These are phyloP conservation scores for Cyphellophora attinorum DNA, from an alignment of 2,329 filamentous ascomycete species.

Conservation along the genomic window DNA sequence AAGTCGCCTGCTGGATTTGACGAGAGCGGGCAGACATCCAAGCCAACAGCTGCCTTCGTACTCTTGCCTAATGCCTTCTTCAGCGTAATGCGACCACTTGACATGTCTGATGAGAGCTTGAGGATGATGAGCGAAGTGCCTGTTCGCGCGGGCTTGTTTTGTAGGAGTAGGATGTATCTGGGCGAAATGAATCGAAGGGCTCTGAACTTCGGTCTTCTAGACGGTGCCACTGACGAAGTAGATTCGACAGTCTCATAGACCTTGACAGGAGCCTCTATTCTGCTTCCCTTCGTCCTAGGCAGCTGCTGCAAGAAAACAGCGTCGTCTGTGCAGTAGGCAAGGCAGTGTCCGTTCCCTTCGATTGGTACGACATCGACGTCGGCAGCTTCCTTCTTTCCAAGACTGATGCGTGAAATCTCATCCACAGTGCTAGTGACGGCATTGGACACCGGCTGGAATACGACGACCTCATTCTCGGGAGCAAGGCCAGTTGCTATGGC, in stretches of 20 bases:
- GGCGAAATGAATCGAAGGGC: conserved; percentile 32
- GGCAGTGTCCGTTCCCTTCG: conserved; percentile 42
- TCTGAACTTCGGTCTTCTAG: conserved; percentile 36
- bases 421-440: conserved; percentile 42
- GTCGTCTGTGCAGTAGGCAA: conserved; percentile 71
- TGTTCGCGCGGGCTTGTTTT: conserved; percentile 40
- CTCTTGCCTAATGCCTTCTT: conserved; percentile 54
- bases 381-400: conserved; percentile 43
- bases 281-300: conserved; percentile 37
- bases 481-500: conserved; percentile 71
- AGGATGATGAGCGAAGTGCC: conserved; percentile 26
- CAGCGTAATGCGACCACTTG: conserved; percentile 28
- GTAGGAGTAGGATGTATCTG: conserved; percentile 43
- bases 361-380: conserved; percentile 13
- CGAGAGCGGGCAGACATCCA: conserved; percentile 65
- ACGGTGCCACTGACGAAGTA: conserved; percentile 12
- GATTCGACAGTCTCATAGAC: conserved; percentile 14
- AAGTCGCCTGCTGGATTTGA: conserved; percentile 51
- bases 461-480: conserved; percentile 64
- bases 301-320: conserved; percentile 62
- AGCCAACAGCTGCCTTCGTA: conserved; percentile 64
- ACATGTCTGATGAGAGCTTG: conserved; percentile 11
- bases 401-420: conserved; percentile 43
- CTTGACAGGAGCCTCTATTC: conserved; percentile 21
- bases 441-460: conserved; percentile 49